These are phyloP conservation scores for Polytrichum commune DNA, from an alignment of 225 moss, liverwort and hornwort species.

Conservation along the genomic window DNA sequence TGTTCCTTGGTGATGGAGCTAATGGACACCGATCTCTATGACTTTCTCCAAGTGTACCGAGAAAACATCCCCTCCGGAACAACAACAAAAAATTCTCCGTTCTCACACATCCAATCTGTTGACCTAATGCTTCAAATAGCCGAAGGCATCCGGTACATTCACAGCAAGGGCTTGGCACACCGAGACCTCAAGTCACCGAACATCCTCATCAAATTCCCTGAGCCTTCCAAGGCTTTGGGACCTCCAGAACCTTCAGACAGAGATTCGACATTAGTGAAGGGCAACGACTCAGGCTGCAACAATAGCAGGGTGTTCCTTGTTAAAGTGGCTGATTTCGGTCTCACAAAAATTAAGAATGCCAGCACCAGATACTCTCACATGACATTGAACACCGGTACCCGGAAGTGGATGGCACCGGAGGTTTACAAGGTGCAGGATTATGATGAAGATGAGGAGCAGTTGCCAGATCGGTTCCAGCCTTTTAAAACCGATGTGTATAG, in stretches of 20 bases:
- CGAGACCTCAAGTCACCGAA: conserved; percentile 12
- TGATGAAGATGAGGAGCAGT: too few relatives aligned
- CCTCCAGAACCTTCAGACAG: not conserved
- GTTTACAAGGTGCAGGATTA: not conserved
- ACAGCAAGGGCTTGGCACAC: conserved; percentile 1
- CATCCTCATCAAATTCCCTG: conserved; percentile 6
- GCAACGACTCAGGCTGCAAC: not conserved
- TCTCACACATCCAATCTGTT: conserved; percentile 1
- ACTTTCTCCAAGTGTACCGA: not conserved
- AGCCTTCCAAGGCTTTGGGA: too few relatives aligned
- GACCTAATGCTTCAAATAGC: conserved; percentile 12
- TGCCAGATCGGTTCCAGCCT: conserved; percentile 8
- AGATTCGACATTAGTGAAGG: not conserved
- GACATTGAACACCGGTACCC: conserved; percentile 1
- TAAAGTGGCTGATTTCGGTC: conserved; percentile 10
- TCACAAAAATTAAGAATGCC: conserved; percentile 4
- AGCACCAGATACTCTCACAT: conserved; percentile 1
- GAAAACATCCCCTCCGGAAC: too few relatives aligned
- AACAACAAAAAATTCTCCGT: not conserved
- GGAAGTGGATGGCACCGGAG: conserved; percentile 15
- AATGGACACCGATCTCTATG: conserved; percentile 3
- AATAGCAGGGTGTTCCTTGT: not conserved
- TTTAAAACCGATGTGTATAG: conserved; percentile 22
- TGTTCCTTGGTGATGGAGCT: conserved; percentile 8
- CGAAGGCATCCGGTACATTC: conserved; percentile 9